A percentile compares a stretch with the other conserved stretches of the same genome.
phyloP scores from a whole-genome alignment of 257 asterid genomes.

The Dorcoceras hygrometricum region DNA sequence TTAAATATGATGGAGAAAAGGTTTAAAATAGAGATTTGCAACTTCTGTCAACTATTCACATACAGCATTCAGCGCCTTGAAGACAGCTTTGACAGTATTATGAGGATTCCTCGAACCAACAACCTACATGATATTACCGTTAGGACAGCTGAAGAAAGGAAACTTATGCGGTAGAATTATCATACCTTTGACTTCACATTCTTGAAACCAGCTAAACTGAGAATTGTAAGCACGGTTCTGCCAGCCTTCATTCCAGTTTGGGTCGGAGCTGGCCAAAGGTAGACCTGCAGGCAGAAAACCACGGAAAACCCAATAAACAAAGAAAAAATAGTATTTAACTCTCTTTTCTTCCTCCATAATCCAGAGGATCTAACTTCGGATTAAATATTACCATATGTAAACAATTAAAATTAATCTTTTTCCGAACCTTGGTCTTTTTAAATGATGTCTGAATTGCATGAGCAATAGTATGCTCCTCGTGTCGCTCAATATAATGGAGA shows the following conservation, averaged over 20 bases:
- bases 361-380: not conserved
- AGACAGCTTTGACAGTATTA: conserved; percentile 88
- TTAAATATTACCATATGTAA: conserved; percentile 4
- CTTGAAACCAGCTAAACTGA: conserved; percentile 85
- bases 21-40: not conserved
- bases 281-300: conserved; percentile 46
- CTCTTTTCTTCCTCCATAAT: not conserved
- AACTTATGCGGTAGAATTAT: not conserved
- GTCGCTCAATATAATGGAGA: conserved; percentile 83
- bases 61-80: conserved; percentile 93
- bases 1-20: conserved; percentile 8
- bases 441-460: conserved; percentile 87
- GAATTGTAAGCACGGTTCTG: conserved; percentile 72
- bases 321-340: not conserved
- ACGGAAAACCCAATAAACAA: conserved; percentile 17
- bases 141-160: conserved; percentile 24
- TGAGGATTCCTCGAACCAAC: conserved; percentile 93
- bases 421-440: conserved; percentile 80
- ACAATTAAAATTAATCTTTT: conserved; percentile 16
- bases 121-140: conserved; percentile 47
- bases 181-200: conserved; percentile 89
- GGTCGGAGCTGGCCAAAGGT: conserved; percentile 93
- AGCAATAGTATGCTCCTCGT: conserved; percentile 91
- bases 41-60: conserved; percentile 22
- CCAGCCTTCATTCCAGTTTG: conserved; percentile 91